A percentile compares a stretch with the other conserved stretches of the same genome.
These are phyloP conservation scores for Kodamaea sagamina DNA, from an alignment of 805 yeast species.

Conservation along the genomic window DNA sequence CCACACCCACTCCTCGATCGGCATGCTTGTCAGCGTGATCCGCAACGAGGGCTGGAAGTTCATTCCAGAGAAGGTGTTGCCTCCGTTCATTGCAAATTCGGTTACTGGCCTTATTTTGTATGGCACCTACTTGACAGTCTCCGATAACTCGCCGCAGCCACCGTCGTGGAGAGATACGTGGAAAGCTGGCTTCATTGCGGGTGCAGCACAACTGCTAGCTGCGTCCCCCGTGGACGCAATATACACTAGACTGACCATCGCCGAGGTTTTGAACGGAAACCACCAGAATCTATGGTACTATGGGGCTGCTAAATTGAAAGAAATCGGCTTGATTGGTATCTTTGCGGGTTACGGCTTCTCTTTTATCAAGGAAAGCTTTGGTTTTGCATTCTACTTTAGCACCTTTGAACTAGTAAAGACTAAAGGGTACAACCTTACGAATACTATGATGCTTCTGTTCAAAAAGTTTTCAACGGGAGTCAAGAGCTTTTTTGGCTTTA, in stretches of 20 bases:
- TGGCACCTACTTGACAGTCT: slow-evolving; percentile 69
- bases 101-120: slow-evolving; percentile 86
- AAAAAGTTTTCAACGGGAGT: slow-evolving; percentile 39
- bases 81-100: slow-evolving; percentile 86
- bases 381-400: slow-evolving; percentile 82
- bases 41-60: slow-evolving; percentile 82
- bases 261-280: slow-evolving; percentile 66
- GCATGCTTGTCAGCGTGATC: slow-evolving; percentile 69
- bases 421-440: slow-evolving; percentile 54
- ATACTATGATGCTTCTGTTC: slow-evolving; percentile 45
- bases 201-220: slow-evolving; percentile 81
- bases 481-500: slow-evolving; percentile 21
- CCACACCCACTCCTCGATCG: slow-evolving; percentile 77
- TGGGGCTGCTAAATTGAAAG: slow-evolving; percentile 64
- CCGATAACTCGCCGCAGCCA: slow-evolving; percentile 31
- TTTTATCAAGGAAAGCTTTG: slow-evolving; percentile 73
- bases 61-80: slow-evolving; percentile 80
- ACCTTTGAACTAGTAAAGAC: slow-evolving; percentile 80
- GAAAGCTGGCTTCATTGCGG: slow-evolving; percentile 83
- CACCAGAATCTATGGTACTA: slow-evolving; percentile 78
- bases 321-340: slow-evolving; percentile 79
- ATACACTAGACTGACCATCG: slow-evolving; percentile 74
- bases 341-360: slow-evolving; percentile 88
- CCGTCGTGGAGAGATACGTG: slow-evolving; percentile 56
- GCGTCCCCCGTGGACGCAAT: slow-evolving; percentile 95